These are phyloP conservation scores for Hymenoscyphus occultus DNA, from an alignment of 2,329 filamentous ascomycete species.

Conservation along the genomic window DNA sequence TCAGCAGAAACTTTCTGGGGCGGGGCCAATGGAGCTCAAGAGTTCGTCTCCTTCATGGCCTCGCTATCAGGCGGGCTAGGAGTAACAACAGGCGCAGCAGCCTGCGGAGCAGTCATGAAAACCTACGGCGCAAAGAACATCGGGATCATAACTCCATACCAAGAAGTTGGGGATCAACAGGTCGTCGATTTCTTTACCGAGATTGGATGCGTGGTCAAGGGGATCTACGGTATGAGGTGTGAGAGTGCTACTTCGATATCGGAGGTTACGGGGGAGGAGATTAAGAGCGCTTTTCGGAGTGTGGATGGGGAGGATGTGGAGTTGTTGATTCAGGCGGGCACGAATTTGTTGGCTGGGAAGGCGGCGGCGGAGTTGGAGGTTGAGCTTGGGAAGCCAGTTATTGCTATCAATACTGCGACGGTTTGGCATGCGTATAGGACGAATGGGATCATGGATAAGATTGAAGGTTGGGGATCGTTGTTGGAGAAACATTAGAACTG, in stretches of 20 bases:
- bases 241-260: slow-evolving; percentile 30
- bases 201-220: slow-evolving; percentile 33
- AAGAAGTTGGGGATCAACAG: slow-evolving; percentile 36
- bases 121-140: slow-evolving; percentile 33
- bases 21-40: slow-evolving; percentile 32
- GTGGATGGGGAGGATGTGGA: slow-evolving; percentile 31
- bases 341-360: slow-evolving; percentile 35
- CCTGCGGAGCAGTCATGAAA: slow-evolving; percentile 34
- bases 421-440: slow-evolving; percentile 35
- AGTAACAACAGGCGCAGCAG: slow-evolving; percentile 36
- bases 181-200: slow-evolving; percentile 36
- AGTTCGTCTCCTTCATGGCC: slow-evolving; percentile 36
- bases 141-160: slow-evolving; percentile 37
- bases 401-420: slow-evolving; percentile 38
- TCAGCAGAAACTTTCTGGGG: slow-evolving; percentile 38
- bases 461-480: slow-evolving; percentile 23
- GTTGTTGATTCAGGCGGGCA: slow-evolving; percentile 36
- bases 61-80: slow-evolving; percentile 33
- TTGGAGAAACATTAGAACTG: slow-evolving; percentile 19
- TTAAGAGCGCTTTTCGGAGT: slow-evolving; percentile 32
- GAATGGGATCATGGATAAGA: slow-evolving; percentile 32
- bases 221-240: slow-evolving; percentile 35
- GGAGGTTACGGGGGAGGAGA: slow-evolving; percentile 35
- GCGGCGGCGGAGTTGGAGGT: slow-evolving; percentile 34
- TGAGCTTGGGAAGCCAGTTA: slow-evolving; percentile 32